These are phyloP conservation scores for Cytospora mali DNA, from an alignment of 2,329 filamentous ascomycete species.

Conservation along the genomic window DNA sequence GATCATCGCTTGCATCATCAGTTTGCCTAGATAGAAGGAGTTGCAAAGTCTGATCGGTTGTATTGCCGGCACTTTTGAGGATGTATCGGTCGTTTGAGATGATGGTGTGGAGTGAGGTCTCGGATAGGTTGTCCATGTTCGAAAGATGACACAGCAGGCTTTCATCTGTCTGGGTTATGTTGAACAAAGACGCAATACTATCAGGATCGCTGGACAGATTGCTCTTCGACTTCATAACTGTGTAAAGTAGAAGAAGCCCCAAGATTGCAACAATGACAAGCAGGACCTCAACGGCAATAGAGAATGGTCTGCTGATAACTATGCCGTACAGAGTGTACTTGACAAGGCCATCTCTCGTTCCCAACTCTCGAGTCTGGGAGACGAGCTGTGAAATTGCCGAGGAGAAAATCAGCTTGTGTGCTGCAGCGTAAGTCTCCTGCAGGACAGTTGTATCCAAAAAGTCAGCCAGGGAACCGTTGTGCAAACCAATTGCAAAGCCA, in stretches of 20 bases:
- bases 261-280: conserved; percentile 33
- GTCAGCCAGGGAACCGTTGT: conserved; percentile 32
- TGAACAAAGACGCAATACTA: conserved; percentile 34
- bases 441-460: conserved; percentile 15
- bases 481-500: conserved; percentile 37
- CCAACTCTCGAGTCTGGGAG: conserved; percentile 8
- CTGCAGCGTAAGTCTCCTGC: conserved; percentile 29
- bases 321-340: conserved; percentile 35
- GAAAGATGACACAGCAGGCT: conserved; percentile 22
- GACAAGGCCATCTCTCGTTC: not conserved
- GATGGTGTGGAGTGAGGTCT: conserved; percentile 7
- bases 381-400: conserved; percentile 30
- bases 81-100: conserved; percentile 1
- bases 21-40: not conserved
- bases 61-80: not conserved
- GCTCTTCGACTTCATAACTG: conserved; percentile 27
- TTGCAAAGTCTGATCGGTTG: not conserved
- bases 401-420: conserved; percentile 40
- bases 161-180: conserved; percentile 26
- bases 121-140: conserved; percentile 16
- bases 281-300: conserved; percentile 36
- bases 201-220: conserved; percentile 34
- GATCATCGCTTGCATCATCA: not conserved
- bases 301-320: conserved; percentile 38
- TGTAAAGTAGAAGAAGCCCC: conserved; percentile 29